Percentiles rank a stretch among this genome's conserved stretches.
These are phyloP conservation scores for Alternaria arborescens DNA, from an alignment of 2,329 filamentous ascomycete species.

Conservation along the genomic window DNA sequence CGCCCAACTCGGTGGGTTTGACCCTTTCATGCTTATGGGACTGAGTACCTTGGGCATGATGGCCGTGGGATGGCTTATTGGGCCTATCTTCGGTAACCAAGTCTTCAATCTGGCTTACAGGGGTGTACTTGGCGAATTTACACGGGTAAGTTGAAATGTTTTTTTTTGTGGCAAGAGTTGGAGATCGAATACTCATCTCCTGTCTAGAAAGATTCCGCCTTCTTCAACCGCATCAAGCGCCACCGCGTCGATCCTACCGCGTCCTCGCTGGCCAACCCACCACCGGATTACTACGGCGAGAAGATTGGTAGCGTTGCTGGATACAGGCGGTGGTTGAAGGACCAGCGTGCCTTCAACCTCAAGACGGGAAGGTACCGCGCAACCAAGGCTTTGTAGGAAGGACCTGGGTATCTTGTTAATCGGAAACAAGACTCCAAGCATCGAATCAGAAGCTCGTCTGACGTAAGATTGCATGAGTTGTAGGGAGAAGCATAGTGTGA, in stretches of 20 bases:
- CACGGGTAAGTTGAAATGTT: slow-evolving; percentile 60
- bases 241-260: slow-evolving; percentile 90
- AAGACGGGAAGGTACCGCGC: slow-evolving; percentile 71
- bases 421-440: not conserved
- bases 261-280: slow-evolving; percentile 89
- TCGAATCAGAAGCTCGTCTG: not conserved
- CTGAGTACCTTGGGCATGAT: slow-evolving; percentile 79
- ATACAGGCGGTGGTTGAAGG: slow-evolving; percentile 95
- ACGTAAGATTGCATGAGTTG: not conserved
- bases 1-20: slow-evolving; percentile 81
- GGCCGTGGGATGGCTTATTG: slow-evolving; percentile 86
- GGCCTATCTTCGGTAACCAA: slow-evolving; percentile 81
- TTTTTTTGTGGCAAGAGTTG: slow-evolving; percentile 4
- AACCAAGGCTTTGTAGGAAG: slow-evolving; percentile 18
- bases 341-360: slow-evolving; percentile 90
- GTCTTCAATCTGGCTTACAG: slow-evolving; percentile 81
- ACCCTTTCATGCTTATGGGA: slow-evolving; percentile 86
- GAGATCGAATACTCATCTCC: slow-evolving; percentile 42
- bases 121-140: slow-evolving; percentile 75
- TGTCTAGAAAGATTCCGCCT: slow-evolving; percentile 87
- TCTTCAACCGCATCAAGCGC: slow-evolving; percentile 90
- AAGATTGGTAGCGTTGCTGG: slow-evolving; percentile 94
- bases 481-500: not conserved
- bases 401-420: not conserved
- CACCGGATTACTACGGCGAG: slow-evolving; percentile 98